Evolutionary conservation across 2,329 filamentous ascomycete species (phyloP), one percentile per base, ranked within the genome.

Genomic region (Fusarium longipes): DNA sequence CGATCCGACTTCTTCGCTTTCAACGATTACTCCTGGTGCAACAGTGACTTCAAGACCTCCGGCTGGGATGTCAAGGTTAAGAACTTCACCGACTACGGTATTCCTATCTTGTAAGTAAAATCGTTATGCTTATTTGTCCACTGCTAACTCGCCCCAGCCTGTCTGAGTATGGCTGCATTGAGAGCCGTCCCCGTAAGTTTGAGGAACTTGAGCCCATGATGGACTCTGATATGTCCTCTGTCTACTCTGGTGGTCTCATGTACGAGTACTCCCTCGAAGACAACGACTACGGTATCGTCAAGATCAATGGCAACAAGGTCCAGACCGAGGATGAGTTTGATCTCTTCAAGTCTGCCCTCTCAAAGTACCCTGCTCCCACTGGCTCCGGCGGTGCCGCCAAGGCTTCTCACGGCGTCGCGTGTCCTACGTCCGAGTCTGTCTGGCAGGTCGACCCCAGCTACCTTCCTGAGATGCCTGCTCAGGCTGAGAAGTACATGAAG

Each of bases 161-260:
- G 53, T 97, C 94, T 49, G 96, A 98, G 80, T 98, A 91, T 77
- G 96, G 96, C 65, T 99, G 96, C 83, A 93, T 77, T 80, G 91
- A 87, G 76, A 93, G 92, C 84, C 87, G 83, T 62, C 77, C 78
- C 44, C 94, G 95, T 73, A 83, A 90, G 75, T 99, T 97, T 75
- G 84, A 88, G 61, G 95, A 97, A 82, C 81, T 97, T 51, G 79
- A 80, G 45, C 85, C 94, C 43, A 84, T 99, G 58, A 98, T 97
- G 90, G 87, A 83, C 80, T 80, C 79, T 20, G 78, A 97, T 62
- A 98, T 98, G 95, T 93, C 91, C 9, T 72, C 79, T 18, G 93
- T 97, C 74, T 98, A 97, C 87, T 97, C 94, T 38, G 96, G 96
- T 74, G 96, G 96, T 78, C 87, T 99, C 36, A 92, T 97, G 79